These are phyloP conservation scores for Ephemerocybe angulata DNA, from an alignment of 768 basidiomycete genomes.

Conservation along the genomic window DNA sequence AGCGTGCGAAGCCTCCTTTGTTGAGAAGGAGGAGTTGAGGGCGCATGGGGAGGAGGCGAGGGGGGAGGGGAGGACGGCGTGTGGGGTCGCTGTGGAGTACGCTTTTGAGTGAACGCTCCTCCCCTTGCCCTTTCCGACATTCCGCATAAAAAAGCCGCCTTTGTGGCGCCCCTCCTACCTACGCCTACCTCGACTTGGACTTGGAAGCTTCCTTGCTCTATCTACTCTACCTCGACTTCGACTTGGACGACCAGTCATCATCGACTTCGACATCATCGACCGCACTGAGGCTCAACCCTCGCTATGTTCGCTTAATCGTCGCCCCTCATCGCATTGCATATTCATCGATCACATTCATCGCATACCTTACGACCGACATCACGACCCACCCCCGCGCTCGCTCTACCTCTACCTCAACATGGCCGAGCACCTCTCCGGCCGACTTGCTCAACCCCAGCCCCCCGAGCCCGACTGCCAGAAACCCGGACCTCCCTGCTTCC, in stretches of 20 bases:
- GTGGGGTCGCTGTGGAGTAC: constrained; percentile 70
- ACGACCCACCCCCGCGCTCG: no score
- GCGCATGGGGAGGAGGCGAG: constrained; percentile 53
- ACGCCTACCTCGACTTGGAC: background rate
- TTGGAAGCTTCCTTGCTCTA: no score
- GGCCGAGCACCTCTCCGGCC: background rate
- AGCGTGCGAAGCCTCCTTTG: constrained; percentile 69
- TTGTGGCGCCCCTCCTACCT: background rate
- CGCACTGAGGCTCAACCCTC: no score
- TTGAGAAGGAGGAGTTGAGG: constrained; percentile 53
- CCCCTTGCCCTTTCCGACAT: background rate
- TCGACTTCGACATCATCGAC: no score
- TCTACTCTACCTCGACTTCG: no score
- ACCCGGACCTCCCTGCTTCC: background rate
- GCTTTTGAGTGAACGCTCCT: constrained; percentile 47
- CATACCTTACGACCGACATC: no score
- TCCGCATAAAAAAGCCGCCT: background rate
- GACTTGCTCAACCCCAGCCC: background rate
- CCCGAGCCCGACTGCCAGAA: background rate
- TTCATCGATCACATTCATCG: no score
- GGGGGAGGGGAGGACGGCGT: constrained; percentile 55
- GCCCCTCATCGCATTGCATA: no score
- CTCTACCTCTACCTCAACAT: no score
- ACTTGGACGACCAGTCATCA: no score
- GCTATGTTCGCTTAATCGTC: no score